Evolutionary conservation across 148 eudicot species (phyloP).

Genomic region (Rhododendron molle): DNA sequence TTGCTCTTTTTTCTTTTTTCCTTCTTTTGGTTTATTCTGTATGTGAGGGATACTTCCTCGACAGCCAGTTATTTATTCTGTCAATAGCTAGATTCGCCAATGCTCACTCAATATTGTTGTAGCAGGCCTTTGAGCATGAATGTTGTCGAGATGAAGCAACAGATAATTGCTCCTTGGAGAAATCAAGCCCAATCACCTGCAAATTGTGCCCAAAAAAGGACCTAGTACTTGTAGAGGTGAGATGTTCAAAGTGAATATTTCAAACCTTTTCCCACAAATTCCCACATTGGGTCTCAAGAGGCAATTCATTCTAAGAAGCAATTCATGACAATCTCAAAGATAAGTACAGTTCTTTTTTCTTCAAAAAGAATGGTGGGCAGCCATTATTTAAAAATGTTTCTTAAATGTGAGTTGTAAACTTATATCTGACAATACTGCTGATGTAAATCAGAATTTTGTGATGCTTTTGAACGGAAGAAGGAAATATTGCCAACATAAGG

Average conservation of each 20-base stretch:
- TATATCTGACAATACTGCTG: background rate
- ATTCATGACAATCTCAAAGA: background rate
- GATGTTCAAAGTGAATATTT: background rate
- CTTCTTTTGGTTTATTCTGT: background rate
- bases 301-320: background rate
- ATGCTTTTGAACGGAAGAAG: background rate
- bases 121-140: constrained; percentile 40
- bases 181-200: constrained; percentile 82
- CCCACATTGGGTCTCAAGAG: background rate
- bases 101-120: constrained; percentile 81
- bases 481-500: background rate
- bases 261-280: background rate
- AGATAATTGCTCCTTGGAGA: constrained; percentile 60
- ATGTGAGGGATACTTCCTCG: background rate
- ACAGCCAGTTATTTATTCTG: background rate
- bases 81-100: constrained; percentile 33
- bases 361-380: background rate
- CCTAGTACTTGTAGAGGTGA: background rate
- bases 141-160: constrained; percentile 74
- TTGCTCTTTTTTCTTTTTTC: background rate
- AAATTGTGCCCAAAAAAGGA: constrained; percentile 13
- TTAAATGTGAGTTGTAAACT: background rate
- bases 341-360: background rate
- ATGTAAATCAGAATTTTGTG: background rate
- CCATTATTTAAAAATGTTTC: background rate